Percentiles rank a stretch among this genome's conserved stretches.
Conservation (phyloP, 331 rosid genomes). For the Quercus tomentella region DNA sequence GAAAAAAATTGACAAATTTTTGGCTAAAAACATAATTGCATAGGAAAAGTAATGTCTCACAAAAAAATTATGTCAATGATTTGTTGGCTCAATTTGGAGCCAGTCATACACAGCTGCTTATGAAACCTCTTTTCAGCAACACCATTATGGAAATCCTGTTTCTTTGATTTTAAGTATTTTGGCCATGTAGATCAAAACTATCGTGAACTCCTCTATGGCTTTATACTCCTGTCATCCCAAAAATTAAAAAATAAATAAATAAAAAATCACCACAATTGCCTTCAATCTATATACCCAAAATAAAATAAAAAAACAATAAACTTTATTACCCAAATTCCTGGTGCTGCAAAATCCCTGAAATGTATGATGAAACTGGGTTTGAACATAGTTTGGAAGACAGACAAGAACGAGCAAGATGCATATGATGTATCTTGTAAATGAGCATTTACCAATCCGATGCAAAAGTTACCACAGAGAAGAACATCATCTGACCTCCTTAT, state of each 20-base stretch:
- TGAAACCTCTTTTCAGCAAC: conserved; percentile 5
- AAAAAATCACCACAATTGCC: background rate
- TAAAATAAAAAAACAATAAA: background rate
- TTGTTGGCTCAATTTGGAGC: background rate
- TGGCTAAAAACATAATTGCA: background rate
- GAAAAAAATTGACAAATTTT: background rate
- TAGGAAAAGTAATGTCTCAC: background rate
- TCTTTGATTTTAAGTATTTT: no score
- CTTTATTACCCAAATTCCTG: conserved; percentile 9
- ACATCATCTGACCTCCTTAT: background rate
- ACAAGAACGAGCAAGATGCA: background rate
- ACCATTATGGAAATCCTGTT: background rate
- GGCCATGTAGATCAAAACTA: background rate
- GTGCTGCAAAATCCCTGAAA: background rate
- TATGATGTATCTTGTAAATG: background rate
- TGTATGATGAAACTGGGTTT: background rate
- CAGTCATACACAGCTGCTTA: conserved; percentile 2
- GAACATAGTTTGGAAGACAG: background rate
- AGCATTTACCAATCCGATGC: no score
- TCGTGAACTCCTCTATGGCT: background rate
- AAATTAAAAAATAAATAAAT: background rate
- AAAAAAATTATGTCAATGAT: background rate
- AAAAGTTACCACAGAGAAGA: background rate
- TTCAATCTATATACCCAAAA: background rate
- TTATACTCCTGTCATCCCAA: background rate